Base-by-base conservation (phyloP, 129 eudicot genomes). In the Smallanthus sonchifolius region DNA sequence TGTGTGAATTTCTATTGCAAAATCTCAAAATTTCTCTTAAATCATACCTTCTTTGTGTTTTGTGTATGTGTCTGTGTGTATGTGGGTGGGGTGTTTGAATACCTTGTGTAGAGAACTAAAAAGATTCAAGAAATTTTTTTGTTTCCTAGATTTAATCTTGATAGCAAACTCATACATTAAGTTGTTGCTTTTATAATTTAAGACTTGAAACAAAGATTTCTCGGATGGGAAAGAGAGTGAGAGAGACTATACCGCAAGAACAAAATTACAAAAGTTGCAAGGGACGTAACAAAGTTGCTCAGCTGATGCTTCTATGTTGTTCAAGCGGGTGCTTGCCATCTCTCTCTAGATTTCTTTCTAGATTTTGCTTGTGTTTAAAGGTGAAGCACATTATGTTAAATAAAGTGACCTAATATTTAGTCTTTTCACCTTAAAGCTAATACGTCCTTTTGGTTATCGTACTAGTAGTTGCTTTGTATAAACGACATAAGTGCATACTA, bases 231-330 rank as follows among this genome's bases (percentile, higher is more conserved):
- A 38, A 14, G 15, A 7, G 34, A 5, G 59, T 16, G 15, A 10
- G 37, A 72, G 76, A 70, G 77, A 54, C 32, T 6, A 67, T 82
- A 92, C 98, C 91, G 96, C 95, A 74, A 92, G 98, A 82, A 92
- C 93, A 55, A 87, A 89, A 75, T 82, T 92, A 89, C 98, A 92
- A 77, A 92, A 92, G 82, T 89, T 92, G 86, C 98, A 92, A 84
- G 96, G 96, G 80, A 92, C 87, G 80, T 92, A 92, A 82, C 90
- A 89, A 13, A 92, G 87, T 76, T 92, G 96, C 73, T 92, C 97
- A 37, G 87, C 16, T 38, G 69, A 70, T 32, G 77, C 79, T 72
- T 79, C 87, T 44, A 85, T 69, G 79, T 56, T 56, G 62, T 20
- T 8, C 5, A 55, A 19, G 34, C 34, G 35, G 5, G 14, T 55